Evolutionary conservation across 768 basidiomycete species (phyloP).

Genomic region (Tricholoma hemisulphureum): DNA sequence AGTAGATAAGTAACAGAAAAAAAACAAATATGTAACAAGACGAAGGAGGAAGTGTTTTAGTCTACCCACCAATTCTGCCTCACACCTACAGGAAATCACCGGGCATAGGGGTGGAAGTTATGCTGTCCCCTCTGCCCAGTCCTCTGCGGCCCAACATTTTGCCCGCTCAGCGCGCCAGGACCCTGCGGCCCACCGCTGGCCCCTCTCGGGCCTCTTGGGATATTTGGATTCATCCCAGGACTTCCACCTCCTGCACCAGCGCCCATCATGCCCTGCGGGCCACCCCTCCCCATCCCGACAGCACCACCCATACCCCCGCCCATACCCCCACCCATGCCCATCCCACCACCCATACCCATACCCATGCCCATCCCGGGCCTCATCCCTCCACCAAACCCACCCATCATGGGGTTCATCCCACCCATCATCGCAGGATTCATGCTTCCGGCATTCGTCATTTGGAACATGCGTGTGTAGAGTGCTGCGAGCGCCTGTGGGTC

Average conservation of each 20-base stretch:
- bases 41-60: neutral
- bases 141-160: constrained; percentile 72
- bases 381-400: constrained; percentile 35
- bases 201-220: constrained; percentile 66
- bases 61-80: neutral
- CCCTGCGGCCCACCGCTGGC: constrained; percentile 46
- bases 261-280: constrained; percentile 38
- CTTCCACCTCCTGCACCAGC: constrained; percentile 37
- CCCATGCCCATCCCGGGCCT: constrained; percentile 41
- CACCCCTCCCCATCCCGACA: constrained; percentile 38
- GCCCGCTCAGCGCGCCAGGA: constrained; percentile 41
- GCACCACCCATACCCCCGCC: constrained; percentile 34
- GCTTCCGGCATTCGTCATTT: constrained; percentile 61
- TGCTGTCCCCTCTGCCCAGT: constrained; percentile 73
- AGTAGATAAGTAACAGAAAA: neutral
- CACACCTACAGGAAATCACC: constrained; percentile 33
- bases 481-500: constrained; percentile 91
- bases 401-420: constrained; percentile 40
- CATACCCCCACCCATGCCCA: constrained; percentile 43
- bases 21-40: neutral
- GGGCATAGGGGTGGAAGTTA: constrained; percentile 82
- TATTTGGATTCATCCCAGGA: constrained; percentile 46
- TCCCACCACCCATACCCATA: constrained; percentile 36
- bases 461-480: constrained; percentile 95
- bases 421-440: constrained; percentile 57